Percentiles rank a stretch among this genome's conserved stretches.
Conservation (phyloP, 1,284 basidiomycete species). For the Ceraceosorus bombacis region DNA sequence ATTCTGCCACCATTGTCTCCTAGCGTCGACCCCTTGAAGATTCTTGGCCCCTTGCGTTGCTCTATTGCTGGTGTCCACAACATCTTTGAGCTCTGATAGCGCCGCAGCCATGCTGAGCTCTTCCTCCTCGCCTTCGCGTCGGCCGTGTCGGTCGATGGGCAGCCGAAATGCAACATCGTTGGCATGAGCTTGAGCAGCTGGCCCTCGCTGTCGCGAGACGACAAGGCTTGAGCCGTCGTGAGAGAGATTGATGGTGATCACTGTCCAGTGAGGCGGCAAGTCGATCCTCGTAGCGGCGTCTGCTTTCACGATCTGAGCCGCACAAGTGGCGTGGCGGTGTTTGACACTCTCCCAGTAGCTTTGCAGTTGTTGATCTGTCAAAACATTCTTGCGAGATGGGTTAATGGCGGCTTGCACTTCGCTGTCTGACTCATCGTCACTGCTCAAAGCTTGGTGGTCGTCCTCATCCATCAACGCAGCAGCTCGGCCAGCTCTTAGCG, state of each 20-base stretch:
- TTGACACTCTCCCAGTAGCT: constrained; percentile 44
- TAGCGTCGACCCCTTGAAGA: constrained; percentile 62
- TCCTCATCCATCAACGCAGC: constrained; percentile 34
- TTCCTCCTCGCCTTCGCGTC: constrained; percentile 64
- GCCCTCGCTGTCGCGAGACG: constrained; percentile 61
- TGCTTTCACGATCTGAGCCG: too few relatives aligned
- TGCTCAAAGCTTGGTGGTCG: background rate
- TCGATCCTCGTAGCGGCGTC: constrained; percentile 9
- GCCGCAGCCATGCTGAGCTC: constrained; percentile 70
- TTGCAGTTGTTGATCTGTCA: constrained; percentile 31
- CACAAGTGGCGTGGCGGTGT: background rate
- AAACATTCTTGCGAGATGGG: too few relatives aligned
- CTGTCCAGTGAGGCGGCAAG: constrained; percentile 74
- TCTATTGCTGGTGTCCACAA: constrained; percentile 69
- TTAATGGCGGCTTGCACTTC: too few relatives aligned
- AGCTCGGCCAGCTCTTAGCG: background rate
- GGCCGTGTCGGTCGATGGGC: constrained; percentile 68
- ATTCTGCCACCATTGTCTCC: constrained; percentile 72
- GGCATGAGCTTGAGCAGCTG: background rate
- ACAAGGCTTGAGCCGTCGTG: constrained; percentile 76
- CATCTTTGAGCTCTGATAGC: constrained; percentile 65
- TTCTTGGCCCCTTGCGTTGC: constrained; percentile 66
- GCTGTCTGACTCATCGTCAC: constrained; percentile 9
- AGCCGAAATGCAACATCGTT: constrained; percentile 59
- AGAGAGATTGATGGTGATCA: constrained; percentile 74